These are phyloP conservation scores for Trypanosomatidae sp. DNA, from an alignment of 208 protist genomes.

Conservation along the genomic window DNA sequence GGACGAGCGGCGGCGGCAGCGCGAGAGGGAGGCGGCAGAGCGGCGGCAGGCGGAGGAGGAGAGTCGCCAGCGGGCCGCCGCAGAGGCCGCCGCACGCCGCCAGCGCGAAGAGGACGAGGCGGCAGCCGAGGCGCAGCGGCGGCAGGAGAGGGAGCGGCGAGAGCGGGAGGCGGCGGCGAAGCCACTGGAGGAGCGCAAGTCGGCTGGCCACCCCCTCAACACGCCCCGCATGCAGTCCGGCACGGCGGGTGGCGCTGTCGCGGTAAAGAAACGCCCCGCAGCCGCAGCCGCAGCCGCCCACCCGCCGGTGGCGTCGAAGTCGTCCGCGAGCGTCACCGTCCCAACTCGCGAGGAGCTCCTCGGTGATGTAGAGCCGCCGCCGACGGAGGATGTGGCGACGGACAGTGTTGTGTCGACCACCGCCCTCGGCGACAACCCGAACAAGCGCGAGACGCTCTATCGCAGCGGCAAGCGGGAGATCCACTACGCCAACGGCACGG, in stretches of 20 bases:
- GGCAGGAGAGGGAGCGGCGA: no score
- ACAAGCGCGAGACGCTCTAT: slow-evolving; percentile 89
- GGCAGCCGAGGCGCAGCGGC: no score
- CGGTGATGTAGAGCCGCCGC: slow-evolving; percentile 55
- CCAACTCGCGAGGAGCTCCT: slow-evolving; percentile 69
- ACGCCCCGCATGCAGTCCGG: slow-evolving; percentile 48
- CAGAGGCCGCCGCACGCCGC: background rate
- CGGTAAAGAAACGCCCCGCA: no score
- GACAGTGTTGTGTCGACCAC: slow-evolving; percentile 79
- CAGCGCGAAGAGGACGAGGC: slow-evolving; percentile 31
- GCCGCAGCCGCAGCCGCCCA: no score
- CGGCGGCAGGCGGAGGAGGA: slow-evolving; percentile 17
- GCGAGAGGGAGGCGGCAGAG: slow-evolving; percentile 27
- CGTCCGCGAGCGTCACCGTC: no score
- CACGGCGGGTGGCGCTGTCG: no score
- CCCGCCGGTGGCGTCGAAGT: slow-evolving; percentile 29
- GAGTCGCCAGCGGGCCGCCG: slow-evolving; percentile 7
- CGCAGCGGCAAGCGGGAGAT: slow-evolving; percentile 91
- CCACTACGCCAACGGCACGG: slow-evolving; percentile 91
- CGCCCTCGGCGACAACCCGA: slow-evolving; percentile 75
- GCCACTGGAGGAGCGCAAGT: slow-evolving; percentile 34
- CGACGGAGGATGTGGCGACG: slow-evolving; percentile 52
- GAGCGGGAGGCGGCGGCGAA: no score
- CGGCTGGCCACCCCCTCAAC: slow-evolving; percentile 52
- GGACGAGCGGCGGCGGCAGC: slow-evolving; percentile 31